phyloP scores from a whole-genome alignment of 352 stramenopile genomes.

The Pythium oligandrum region DNA sequence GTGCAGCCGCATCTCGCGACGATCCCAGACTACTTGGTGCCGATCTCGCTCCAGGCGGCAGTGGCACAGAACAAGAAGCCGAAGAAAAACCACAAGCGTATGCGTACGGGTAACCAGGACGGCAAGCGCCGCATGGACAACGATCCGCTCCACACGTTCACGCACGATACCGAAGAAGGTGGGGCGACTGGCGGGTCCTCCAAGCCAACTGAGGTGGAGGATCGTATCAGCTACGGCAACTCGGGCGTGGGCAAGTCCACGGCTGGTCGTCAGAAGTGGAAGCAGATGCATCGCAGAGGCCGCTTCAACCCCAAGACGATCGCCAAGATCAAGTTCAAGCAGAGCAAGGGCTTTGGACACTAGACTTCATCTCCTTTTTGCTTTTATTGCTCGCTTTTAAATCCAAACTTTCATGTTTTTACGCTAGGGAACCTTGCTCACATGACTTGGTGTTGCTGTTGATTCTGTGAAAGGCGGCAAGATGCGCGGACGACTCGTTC shows the following conservation, averaged over 20 bases:
- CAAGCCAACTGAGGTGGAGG: conserved; percentile 51
- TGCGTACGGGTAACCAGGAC: conserved; percentile 44
- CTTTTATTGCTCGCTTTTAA: conserved; percentile 7
- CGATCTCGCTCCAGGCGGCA: conserved; percentile 90
- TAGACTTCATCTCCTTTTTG: conserved; percentile 18
- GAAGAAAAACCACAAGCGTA: conserved; percentile 72
- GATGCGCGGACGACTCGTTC: conserved; percentile 27
- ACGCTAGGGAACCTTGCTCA: conserved; percentile 21
- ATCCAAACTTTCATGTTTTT: conserved; percentile 24
- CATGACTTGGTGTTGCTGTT: conserved; percentile 10
- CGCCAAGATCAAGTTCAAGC: conserved; percentile 82
- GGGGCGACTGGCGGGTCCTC: conserved; percentile 25
- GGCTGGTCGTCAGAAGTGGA: conserved; percentile 94
- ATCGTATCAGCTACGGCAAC: conserved; percentile 87
- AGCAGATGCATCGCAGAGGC: conserved; percentile 83
- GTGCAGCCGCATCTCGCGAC: conserved; percentile 94
- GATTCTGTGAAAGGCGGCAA: conserved; percentile 44
- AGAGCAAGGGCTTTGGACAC: conserved; percentile 51
- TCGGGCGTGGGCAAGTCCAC: conserved; percentile 90
- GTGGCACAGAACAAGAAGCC: conserved; percentile 68
- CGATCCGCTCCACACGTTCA: conserved; percentile 96
- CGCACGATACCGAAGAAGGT: conserved; percentile 51
- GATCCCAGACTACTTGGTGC: conserved; percentile 97
- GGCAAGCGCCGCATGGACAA: conserved; percentile 90
- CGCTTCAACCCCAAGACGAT: conserved; percentile 91